Conservation (phyloP, 495 filamentous ascomycete genomes). For the Penicillium bovifimosum region DNA sequence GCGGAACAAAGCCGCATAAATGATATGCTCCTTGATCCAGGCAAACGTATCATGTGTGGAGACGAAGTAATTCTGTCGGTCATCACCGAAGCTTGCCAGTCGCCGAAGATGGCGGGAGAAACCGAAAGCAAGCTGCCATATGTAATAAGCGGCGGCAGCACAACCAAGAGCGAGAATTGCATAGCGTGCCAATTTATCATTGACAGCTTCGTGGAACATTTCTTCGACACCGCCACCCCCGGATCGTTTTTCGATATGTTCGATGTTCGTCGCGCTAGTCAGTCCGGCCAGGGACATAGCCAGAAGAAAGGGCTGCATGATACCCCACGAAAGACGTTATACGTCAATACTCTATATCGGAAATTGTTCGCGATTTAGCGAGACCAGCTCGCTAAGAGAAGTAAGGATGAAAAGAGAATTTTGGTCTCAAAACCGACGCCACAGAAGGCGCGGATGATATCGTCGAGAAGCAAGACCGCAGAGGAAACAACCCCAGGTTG, state of each 20-base stretch:
- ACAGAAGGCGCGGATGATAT: background rate
- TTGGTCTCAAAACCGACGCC: conserved; percentile 5
- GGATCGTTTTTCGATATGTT: conserved; percentile 29
- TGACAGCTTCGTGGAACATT: conserved; percentile 29
- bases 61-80: conserved; percentile 60
- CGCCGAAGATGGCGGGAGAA: conserved; percentile 63
- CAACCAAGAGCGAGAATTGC: conserved; percentile 45
- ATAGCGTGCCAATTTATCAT: conserved; percentile 38
- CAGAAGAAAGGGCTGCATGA: conserved; percentile 12
- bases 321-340: background rate
- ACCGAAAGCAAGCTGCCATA: conserved; percentile 47
- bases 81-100: conserved; percentile 67
- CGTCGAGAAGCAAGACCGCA: background rate
- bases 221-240: conserved; percentile 2
- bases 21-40: conserved; percentile 68
- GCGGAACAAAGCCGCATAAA: conserved; percentile 78
- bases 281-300: conserved; percentile 28
- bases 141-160: conserved; percentile 44
- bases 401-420: background rate
- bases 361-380: conserved; percentile 2
- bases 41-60: conserved; percentile 45
- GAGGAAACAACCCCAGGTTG: conserved; percentile 17
- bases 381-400: conserved; percentile 22
- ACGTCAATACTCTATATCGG: background rate
- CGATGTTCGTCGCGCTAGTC: conserved; percentile 23